Evolutionary conservation across 345 rosid species (phyloP), one percentile per base, ranked within the genome.

Genomic region (Viola odorata): DNA sequence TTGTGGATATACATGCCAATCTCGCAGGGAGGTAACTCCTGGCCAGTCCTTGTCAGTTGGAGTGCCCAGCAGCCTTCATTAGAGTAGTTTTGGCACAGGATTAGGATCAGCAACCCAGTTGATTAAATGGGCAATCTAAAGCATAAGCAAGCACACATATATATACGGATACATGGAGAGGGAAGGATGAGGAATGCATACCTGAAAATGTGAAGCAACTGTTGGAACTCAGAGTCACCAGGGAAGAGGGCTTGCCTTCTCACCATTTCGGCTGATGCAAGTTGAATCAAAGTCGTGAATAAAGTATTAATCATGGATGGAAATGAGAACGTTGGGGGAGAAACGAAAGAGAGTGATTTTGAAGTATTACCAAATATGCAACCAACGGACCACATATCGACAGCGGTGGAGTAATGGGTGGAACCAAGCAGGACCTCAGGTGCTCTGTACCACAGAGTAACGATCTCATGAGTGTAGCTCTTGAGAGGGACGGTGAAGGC

Each of bases 381-480:
- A 12, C 98, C 98, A 37, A 92, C 97, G 13, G 98, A 92, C 98
- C 98, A 92, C 74, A 92, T 87, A 37, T 92, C 98, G 12, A 89
- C 97, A 15, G 76, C 96, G 4, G 91, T 86, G 32, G 98, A 92
- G 53, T 92, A 89, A 56, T 85, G 94, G 55, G 90, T 75, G 6
- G 88, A 84, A 0, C 97, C 97, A 45, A 92, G 89, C 67, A 92
- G 76, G 51, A 89, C 97, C 73, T 92, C 98, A 0, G 98, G 97
- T 38, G 98, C 96, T 55, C 97, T 68, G 53, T 92, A 89, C 98
- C 98, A 92, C 58, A 92, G 98, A 40, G 96, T 89, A 12, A 92
- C 97, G 11, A 85, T 86, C 86, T 92, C 98, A 39, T 89, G 98
- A 1, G 96, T 89, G 45, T 87, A 92, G 23, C 89, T 77, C 82